Base-by-base conservation (phyloP, 2,329 filamentous ascomycete species). In the Harringtonia lauricola region DNA sequence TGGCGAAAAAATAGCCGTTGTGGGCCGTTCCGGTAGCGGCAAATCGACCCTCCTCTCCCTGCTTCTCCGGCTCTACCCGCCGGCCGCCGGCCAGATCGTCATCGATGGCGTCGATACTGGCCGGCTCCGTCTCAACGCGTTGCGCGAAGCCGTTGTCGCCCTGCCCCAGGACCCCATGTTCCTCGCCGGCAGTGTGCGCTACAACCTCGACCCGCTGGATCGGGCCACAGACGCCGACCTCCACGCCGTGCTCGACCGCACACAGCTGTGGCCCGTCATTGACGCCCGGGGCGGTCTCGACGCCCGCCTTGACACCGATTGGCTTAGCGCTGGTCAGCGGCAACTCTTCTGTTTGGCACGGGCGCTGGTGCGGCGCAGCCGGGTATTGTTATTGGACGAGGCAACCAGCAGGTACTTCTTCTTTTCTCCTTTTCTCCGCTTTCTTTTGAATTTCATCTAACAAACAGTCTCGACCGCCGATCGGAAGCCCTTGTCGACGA, bases 141-240 rank as follows among this genome's bases (percentile, higher is more conserved):
- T 59, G 28, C 57, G 58, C 4, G 43, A 51, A 6, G 41, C 47
- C 12, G 55, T 74, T 19, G 63, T 67, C 29, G 62, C 62, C 7
- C 54, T 74, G 5, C 64, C 72, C 2, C 72, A 76, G 58, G 70
- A 75, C 37, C 61, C 68, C 2, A 65, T 72, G 51, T 60, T 70
- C 15, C 57, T 74, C 14, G 62, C 63, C 5, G 70, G 67, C n/a
- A 67, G 59, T 0, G 59, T 76, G 1, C 64, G 68, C 3, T 54
- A 61, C 24, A 76, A 76, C 43, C 59, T 68, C 2, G 70, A 74
- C 47, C 71, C 72, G 0, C 52, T 56, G 8, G 51, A 54, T 1
- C 51, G 49, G 8, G 57, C 57, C 28, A 57, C 59, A 2, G 63
- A 71, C 41, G 60, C 62, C 8, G 30, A 36, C 1, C 53, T 55